These are phyloP conservation scores for Mortierella sp. DNA, from an alignment of 371 early-diverging fungal species.

Conservation along the genomic window DNA sequence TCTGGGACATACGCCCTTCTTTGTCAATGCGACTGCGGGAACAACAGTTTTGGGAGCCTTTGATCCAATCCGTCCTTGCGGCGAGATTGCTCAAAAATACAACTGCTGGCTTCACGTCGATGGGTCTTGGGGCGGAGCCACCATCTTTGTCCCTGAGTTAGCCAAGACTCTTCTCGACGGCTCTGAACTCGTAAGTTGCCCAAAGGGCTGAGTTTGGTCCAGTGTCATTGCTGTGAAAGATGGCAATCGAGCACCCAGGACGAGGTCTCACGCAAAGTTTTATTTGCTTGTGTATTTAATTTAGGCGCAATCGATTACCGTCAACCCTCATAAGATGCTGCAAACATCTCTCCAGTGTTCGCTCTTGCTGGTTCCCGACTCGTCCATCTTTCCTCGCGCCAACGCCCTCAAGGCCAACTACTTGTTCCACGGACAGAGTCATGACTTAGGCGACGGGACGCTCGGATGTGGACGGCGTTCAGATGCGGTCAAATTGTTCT, in stretches of 20 bases:
- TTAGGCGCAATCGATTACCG: slow-evolving; percentile 78
- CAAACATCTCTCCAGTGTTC: slow-evolving; percentile 91
- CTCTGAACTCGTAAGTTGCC: slow-evolving; percentile 60
- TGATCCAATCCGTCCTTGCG: slow-evolving; percentile 79
- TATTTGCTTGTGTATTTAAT: slow-evolving; percentile 10
- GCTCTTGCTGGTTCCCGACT: slow-evolving; percentile 73
- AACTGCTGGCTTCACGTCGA: slow-evolving; percentile 90
- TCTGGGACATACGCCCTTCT: slow-evolving; percentile 75
- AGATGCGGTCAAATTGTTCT: slow-evolving; percentile 87
- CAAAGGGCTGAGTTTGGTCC: neutral
- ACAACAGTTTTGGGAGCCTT: slow-evolving; percentile 91
- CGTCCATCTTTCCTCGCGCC: slow-evolving; percentile 66
- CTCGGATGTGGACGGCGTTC: slow-evolving; percentile 90
- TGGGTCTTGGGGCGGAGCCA: slow-evolving; percentile 89
- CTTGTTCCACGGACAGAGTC: slow-evolving; percentile 80
- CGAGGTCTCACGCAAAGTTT: neutral
- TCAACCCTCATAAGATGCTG: slow-evolving; percentile 92
- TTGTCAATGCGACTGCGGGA: slow-evolving; percentile 89
- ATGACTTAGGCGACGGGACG: slow-evolving; percentile 87
- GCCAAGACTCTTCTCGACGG: slow-evolving; percentile 65
- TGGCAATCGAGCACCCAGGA: neutral
- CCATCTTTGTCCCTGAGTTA: slow-evolving; percentile 66
- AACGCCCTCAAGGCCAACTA: slow-evolving; percentile 80
- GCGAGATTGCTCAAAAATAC: slow-evolving; percentile 70
- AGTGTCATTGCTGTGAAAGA: neutral